phyloP scores from a whole-genome alignment of 2,329 filamentous ascomycete species.

The Elsinoe necatrix region DNA sequence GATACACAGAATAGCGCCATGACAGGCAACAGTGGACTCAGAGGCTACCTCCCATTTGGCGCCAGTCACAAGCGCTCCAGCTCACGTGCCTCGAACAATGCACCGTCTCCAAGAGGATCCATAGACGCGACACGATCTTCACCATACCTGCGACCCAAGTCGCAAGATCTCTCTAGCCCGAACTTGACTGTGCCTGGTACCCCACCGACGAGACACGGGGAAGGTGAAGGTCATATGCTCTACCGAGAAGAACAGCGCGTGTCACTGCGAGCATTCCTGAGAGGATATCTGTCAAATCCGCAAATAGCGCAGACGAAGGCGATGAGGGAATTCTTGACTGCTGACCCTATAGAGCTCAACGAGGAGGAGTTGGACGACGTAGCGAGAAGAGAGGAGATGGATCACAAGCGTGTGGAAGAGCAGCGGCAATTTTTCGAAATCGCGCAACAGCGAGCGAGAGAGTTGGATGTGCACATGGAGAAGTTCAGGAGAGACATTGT shows the following conservation, averaged over 20 bases:
- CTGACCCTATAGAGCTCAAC: constrained; percentile 61
- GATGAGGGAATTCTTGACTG: constrained; percentile 74
- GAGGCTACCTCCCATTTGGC: constrained; percentile 35
- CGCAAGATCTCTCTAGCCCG: constrained; percentile 20
- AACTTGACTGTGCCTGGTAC: constrained; percentile 12
- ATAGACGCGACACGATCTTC: constrained; percentile 23
- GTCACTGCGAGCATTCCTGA: constrained; percentile 82
- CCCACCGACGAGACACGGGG: not conserved
- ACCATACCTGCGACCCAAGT: constrained; percentile 17
- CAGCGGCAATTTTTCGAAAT: constrained; percentile 95
- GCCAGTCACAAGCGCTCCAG: constrained; percentile 19
- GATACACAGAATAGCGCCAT: constrained; percentile 35
- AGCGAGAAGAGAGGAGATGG: constrained; percentile 66
- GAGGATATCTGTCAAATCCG: constrained; percentile 74
- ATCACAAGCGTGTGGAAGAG: constrained; percentile 82
- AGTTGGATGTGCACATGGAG: constrained; percentile 97
- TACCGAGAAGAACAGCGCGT: constrained; percentile 86
- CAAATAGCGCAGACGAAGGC: constrained; percentile 75
- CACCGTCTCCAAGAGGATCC: constrained; percentile 27
- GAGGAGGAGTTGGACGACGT: constrained; percentile 83
- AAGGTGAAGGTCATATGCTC: constrained; percentile 41
- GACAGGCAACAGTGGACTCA: constrained; percentile 27
- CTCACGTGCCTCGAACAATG: constrained; percentile 18
- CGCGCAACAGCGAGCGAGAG: constrained; percentile 77
- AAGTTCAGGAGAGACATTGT: constrained; percentile 60